Base-by-base conservation (phyloP, 2,329 filamentous ascomycete genomes). In the Botrytis fragariae region DNA sequence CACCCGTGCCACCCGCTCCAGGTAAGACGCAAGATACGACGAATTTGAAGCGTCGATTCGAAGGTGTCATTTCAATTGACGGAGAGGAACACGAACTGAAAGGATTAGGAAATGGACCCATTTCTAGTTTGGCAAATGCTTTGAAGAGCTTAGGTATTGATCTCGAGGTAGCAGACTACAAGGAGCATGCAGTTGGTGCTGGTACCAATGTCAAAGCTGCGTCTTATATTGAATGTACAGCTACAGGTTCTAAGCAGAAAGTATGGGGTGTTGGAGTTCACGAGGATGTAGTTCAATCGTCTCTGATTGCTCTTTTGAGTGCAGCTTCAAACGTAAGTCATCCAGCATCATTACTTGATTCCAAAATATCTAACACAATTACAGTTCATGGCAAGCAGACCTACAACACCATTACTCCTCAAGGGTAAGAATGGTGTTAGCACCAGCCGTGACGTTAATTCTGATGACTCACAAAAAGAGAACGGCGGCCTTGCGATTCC, bases 241-340 rank as follows among this genome's bases (percentile, higher is more conserved):
- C 90, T 32, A 84, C 88, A 6, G 89, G 88, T 64, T 91, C 87
- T 75, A 88, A 87, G 71, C 86, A 93, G 79, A 92, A 89, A 79
- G 92, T 97, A 3, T 97, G 94, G 94, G 94, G 94, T 78, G 92
- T 97, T 10, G 94, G 93, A 48, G 93, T 98, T 78, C 93, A 98
- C 81, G 92, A 95, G 81, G 95, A 97, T 85, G 93, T 97, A 74
- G 93, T 97, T 32, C 93, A 97, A 82, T 94, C 93, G 79, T 95
- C 92, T 82, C 87, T 98, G 80, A 92, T 94, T 81, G 95, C 95
- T 73, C 86, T 97, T 77, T 85, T 97, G 81, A 92, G 91, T 78
- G 95, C 94, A 68, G 94, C 95, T 71, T 93, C 90, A 82, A 95
- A 92, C 80, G 94, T 97, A 86, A 88, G 92, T 68, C 45, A 97